phyloP scores from a whole-genome alignment of 495 filamentous ascomycete genomes.

The Cairneyella variabilis region DNA sequence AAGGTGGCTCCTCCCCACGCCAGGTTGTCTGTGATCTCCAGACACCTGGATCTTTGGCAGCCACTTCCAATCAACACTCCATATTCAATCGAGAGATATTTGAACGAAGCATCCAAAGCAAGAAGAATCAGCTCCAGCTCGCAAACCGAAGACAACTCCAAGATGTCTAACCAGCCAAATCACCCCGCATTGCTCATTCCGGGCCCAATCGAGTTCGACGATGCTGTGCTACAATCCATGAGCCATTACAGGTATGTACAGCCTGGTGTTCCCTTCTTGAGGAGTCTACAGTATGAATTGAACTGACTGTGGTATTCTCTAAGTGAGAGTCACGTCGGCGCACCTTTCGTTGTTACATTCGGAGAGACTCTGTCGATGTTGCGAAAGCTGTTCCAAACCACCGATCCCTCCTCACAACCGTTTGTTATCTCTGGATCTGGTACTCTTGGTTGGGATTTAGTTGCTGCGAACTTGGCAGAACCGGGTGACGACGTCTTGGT shows the following conservation, averaged over 20 bases:
- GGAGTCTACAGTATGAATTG: not conserved
- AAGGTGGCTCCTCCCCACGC: constrained; percentile 58
- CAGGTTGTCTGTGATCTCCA: constrained; percentile 74
- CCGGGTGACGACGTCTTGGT: constrained; percentile 86
- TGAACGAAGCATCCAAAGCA: constrained; percentile 26
- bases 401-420: constrained; percentile 76
- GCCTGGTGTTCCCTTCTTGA: too few species aligned
- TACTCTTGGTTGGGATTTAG: constrained; percentile 93
- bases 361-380: constrained; percentile 84
- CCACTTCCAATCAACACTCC: constrained; percentile 62
- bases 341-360: constrained; percentile 84
- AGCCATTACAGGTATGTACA: constrained; percentile 90
- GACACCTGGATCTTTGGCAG: constrained; percentile 68
- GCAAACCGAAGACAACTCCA: constrained; percentile 27
- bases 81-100: constrained; percentile 47
- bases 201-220: constrained; percentile 97
- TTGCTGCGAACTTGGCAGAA: constrained; percentile 87
- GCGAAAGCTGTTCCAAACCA: constrained; percentile 89
- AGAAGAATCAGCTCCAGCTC: constrained; percentile 20
- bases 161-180: constrained; percentile 74
- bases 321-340: constrained; percentile 89
- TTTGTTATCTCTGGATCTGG: constrained; percentile 93
- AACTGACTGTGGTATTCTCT: not conserved
- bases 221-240: constrained; percentile 94
- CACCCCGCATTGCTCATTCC: constrained; percentile 83